Percentiles rank a stretch among this genome's conserved stretches.
These are phyloP conservation scores for Metschnikowia gelsemii DNA, from an alignment of 805 yeast genomes.

Conservation along the genomic window DNA sequence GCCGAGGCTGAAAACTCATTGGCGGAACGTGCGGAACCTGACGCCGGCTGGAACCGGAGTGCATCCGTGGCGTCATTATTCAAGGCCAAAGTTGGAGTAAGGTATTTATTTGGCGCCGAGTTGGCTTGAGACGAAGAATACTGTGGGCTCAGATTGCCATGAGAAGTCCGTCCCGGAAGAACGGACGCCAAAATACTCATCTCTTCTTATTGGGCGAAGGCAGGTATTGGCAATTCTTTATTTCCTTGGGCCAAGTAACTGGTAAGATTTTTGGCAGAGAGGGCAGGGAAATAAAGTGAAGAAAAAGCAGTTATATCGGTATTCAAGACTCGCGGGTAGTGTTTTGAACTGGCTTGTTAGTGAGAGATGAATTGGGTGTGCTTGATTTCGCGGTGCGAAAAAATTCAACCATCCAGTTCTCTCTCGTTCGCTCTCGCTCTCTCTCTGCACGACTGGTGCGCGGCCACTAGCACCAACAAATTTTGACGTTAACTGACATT, in stretches of 20 bases:
- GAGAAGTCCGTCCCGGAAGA: conserved; percentile 13
- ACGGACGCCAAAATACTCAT: conserved; percentile 25
- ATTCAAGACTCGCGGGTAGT: too few relatives aligned
- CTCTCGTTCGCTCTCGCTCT: too few relatives aligned
- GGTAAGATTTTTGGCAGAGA: neutral
- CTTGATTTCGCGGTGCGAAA: neutral
- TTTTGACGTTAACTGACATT: too few relatives aligned
- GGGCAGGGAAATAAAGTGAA: neutral
- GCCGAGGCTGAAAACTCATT: conserved; percentile 20
- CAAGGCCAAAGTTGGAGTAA: conserved; percentile 34
- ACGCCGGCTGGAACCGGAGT: conserved; percentile 32
- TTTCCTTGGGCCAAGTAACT: neutral
- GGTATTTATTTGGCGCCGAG: conserved; percentile 21
- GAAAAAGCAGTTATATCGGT: too few relatives aligned
- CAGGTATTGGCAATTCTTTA: neutral
- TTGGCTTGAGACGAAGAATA: conserved; percentile 3
- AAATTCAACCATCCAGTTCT: neutral
- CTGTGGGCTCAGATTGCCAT: conserved; percentile 3
- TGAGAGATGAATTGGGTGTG: too few relatives aligned
- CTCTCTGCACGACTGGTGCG: neutral
- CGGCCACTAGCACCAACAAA: neutral
- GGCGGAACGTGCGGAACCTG: conserved; percentile 21
- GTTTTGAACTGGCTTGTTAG: too few relatives aligned
- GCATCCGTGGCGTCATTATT: conserved; percentile 26
- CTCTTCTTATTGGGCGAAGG: neutral